Base-by-base conservation (phyloP, 495 filamentous ascomycete genomes). In the Podospora pseudocomata region DNA sequence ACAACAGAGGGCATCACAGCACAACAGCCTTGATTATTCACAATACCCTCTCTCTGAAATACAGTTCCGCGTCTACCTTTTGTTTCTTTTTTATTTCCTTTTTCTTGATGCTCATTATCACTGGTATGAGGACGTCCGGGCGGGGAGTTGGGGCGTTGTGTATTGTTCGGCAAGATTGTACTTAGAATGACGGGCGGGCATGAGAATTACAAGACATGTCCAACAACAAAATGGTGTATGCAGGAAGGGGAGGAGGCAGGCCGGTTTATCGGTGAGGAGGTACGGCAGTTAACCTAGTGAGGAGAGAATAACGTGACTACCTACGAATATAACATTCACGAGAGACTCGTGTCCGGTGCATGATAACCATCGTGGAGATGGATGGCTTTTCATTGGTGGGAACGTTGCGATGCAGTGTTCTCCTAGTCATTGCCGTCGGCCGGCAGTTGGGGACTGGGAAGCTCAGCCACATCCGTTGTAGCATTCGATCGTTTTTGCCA, bases 51-150 rank as follows among this genome's bases (percentile, higher is more conserved):
- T 18, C 5, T 5, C 13, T 49, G 39, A 49, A 49, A 13, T 11
- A 49, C 13, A 11, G 39, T 11, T 7, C 7, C 13, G 39, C 39
- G 15, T 49, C 39, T 49, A 3, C 15, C 39, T 3, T 49, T 61
- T 11, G 56, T 61, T 66, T 49, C 1, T 30, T 66, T 66, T 66
- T 23, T 2, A 3, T 44, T 62, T 20, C 18, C 13, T 28, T 67
- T 67, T 54, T 54, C 26, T 13, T 18, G 3, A 2, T 26, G 19
- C 7, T 59, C 15, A 61, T 18, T 30, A 61, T 30, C 23, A 5
- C 26, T 61, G 9, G 2, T 49, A 49, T 49, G 6, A 2, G 9
- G 39, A 49, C 39, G 39, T 13, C 39, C 39, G 9, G 39, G 15
- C 7, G 39, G 39, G 39, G 39, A 49, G 39, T 49, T 49, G 39